phyloP scores from a whole-genome alignment of 2,329 filamentous ascomycete genomes.

The Knufia fluminis region DNA sequence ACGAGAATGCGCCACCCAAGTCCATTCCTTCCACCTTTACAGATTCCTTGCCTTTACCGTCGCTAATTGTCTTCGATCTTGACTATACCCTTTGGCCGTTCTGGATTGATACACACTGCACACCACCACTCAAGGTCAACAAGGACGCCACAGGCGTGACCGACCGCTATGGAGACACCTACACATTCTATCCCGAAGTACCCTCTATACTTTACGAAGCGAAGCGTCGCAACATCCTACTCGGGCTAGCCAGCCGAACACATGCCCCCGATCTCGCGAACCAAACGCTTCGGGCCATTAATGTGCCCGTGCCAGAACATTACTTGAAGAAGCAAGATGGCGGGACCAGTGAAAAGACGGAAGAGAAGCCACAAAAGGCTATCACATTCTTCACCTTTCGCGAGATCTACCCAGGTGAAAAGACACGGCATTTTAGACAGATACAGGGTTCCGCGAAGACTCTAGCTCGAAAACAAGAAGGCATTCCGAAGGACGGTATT shows the following conservation, averaged over 20 bases:
- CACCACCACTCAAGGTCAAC: slow-evolving; percentile 56
- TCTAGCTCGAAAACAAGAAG: slow-evolving; percentile 36
- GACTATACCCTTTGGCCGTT: slow-evolving; percentile 99
- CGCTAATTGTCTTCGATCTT: slow-evolving; percentile 83
- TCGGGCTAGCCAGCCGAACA: slow-evolving; percentile 75
- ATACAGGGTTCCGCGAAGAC: slow-evolving; percentile 48
- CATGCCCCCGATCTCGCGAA: slow-evolving; percentile 67
- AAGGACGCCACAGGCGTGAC: slow-evolving; percentile 15
- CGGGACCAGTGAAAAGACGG: slow-evolving; percentile 44
- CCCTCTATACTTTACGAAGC: slow-evolving; percentile 58
- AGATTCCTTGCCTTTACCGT: slow-evolving; percentile 63
- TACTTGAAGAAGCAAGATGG: slow-evolving; percentile 59
- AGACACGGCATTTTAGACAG: slow-evolving; percentile 74
- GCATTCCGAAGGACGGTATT: slow-evolving; percentile 35
- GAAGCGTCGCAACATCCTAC: slow-evolving; percentile 41
- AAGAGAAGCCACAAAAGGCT: slow-evolving; percentile 26
- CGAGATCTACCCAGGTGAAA: slow-evolving; percentile 63
- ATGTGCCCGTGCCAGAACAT: slow-evolving; percentile 41
- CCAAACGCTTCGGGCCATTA: slow-evolving; percentile 68
- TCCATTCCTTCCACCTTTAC: slow-evolving; percentile 43
- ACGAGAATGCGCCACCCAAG: slow-evolving; percentile 20
- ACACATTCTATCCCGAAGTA: slow-evolving; percentile 62
- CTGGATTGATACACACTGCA: slow-evolving; percentile 91
- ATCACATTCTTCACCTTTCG: slow-evolving; percentile 48
- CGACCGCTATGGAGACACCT: slow-evolving; percentile 52